These are phyloP conservation scores for Curvularia hawaiiensis DNA, from an alignment of 2,329 filamentous ascomycete species.

Conservation along the genomic window DNA sequence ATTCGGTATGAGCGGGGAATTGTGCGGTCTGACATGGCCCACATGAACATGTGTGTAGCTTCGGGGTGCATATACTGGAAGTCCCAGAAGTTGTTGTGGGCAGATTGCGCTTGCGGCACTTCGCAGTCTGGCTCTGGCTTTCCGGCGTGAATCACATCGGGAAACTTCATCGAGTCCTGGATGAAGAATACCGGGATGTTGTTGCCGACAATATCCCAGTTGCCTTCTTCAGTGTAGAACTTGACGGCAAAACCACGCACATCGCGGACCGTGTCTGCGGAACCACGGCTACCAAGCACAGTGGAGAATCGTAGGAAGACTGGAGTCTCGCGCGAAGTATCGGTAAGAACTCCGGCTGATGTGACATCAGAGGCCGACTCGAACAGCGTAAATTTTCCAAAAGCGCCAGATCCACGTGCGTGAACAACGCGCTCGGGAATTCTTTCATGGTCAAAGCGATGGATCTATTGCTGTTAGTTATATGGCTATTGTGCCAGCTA, in stretches of 20 bases:
- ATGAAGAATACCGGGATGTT: slow-evolving; percentile 79
- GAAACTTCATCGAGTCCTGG: slow-evolving; percentile 76
- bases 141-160: slow-evolving; percentile 65
- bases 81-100: slow-evolving; percentile 80
- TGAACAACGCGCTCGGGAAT: slow-evolving; percentile 73
- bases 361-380: slow-evolving; percentile 69
- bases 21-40: slow-evolving; percentile 75
- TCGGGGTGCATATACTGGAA: slow-evolving; percentile 70
- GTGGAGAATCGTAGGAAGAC: slow-evolving; percentile 80
- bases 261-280: slow-evolving; percentile 82
- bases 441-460: slow-evolving; percentile 76
- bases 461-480: slow-evolving; percentile 57
- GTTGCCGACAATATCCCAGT: slow-evolving; percentile 77
- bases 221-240: slow-evolving; percentile 78
- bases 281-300: slow-evolving; percentile 74
- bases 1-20: slow-evolving; percentile 79
- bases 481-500: too few species aligned
- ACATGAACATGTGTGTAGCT: slow-evolving; percentile 79
- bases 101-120: slow-evolving; percentile 71
- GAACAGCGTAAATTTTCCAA: slow-evolving; percentile 69
- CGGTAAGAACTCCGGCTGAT: slow-evolving; percentile 67
- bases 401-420: slow-evolving; percentile 67
- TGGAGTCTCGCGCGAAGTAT: slow-evolving; percentile 69
- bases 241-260: slow-evolving; percentile 80
- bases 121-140: slow-evolving; percentile 76